Evolutionary conservation across 257 asterid genomes (phyloP).

Genomic region (Primulina tabacum): DNA sequence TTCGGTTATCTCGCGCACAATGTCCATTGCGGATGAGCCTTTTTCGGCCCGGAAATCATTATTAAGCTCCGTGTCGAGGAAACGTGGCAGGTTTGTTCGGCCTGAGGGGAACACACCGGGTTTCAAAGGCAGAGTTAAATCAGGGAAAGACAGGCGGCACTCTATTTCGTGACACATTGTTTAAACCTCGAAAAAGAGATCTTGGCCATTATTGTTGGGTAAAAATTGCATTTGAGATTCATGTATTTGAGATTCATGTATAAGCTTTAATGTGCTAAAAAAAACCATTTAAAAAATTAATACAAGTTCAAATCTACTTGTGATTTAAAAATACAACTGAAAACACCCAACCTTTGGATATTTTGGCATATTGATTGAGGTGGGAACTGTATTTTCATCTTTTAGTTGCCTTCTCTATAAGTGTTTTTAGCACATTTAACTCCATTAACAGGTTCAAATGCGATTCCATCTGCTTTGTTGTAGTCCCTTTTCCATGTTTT

Average conservation of each 20-base stretch:
- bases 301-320: neutral
- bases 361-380: neutral
- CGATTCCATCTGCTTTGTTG: neutral
- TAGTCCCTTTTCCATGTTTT: neutral
- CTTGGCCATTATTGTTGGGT: neutral
- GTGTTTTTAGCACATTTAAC: neutral
- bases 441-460: neutral
- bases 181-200: neutral
- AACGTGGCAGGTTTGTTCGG: neutral
- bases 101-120: neutral
- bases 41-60: neutral
- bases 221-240: neutral
- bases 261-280: neutral
- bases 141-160: neutral
- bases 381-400: neutral
- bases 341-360: neutral
- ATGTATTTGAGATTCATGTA: neutral
- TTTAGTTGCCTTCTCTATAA: neutral
- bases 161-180: neutral
- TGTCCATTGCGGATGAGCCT: neutral
- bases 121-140: neutral
- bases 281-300: neutral
- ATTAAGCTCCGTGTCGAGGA: neutral
- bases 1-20: slow-evolving; percentile 25
- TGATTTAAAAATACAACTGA: neutral